phyloP scores from a whole-genome alignment of 768 basidiomycete species.

The Pisolithus microcarpus region DNA sequence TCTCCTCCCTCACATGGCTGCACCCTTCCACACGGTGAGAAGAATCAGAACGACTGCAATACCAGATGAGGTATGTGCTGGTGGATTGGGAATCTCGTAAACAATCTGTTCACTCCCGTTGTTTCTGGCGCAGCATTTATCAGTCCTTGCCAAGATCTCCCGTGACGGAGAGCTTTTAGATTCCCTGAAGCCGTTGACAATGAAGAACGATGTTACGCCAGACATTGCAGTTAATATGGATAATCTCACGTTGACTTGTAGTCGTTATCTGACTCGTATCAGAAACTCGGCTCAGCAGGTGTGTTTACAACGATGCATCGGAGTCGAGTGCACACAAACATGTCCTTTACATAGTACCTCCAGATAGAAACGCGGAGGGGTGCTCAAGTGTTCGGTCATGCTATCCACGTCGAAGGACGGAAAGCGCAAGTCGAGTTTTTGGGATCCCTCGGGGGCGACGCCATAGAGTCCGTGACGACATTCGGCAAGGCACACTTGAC shows the following conservation, averaged over 20 bases:
- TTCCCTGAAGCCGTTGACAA: conserved; percentile 40
- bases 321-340: too few species aligned
- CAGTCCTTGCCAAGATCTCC: conserved; percentile 40
- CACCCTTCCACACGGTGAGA: conserved; percentile 1
- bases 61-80: conserved; percentile 20
- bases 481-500: conserved; percentile 51
- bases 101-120: not conserved
- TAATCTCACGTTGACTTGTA: conserved; percentile 29
- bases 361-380: conserved; percentile 8
- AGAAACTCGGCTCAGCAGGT: conserved; percentile 34
- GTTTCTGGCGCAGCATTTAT: conserved; percentile 29
- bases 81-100: conserved; percentile 4
- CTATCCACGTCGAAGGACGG: conserved; percentile 31
- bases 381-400: conserved; percentile 12
- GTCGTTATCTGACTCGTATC: conserved; percentile 41
- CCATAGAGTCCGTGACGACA: conserved; percentile 34
- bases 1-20: conserved; percentile 15
- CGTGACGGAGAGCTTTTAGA: conserved; percentile 41
- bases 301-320: conserved; percentile 5
- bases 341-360: conserved; percentile 9
- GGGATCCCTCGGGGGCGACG: conserved; percentile 10
- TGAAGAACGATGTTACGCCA: conserved; percentile 35
- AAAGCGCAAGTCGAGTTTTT: conserved; percentile 25
- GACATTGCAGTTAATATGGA: conserved; percentile 24
- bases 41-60: conserved; percentile 23